These are phyloP conservation scores for Trichoderma sp. DNA, from an alignment of 2,329 filamentous ascomycete species.

Conservation along the genomic window DNA sequence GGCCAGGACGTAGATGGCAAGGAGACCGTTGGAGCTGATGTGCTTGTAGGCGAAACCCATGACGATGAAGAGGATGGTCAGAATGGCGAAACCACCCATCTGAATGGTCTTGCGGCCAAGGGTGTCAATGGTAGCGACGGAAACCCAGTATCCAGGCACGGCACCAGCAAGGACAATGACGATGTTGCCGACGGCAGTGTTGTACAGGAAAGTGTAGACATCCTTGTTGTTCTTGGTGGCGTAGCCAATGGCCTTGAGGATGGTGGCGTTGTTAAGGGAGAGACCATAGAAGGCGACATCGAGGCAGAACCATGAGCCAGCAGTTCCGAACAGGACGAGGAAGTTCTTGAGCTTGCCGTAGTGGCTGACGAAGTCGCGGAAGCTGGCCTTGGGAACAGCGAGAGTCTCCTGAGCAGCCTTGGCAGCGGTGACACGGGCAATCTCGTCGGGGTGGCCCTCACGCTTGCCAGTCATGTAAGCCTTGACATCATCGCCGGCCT, in stretches of 20 bases:
- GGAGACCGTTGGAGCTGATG: constrained; percentile 49
- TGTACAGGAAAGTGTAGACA: constrained; percentile 68
- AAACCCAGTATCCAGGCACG: constrained; percentile 80
- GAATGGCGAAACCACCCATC: constrained; percentile 57
- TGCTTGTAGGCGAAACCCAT: constrained; percentile 62
- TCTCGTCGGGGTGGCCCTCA: constrained; percentile 63
- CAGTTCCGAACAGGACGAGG: constrained; percentile 71
- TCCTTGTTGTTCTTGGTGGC: constrained; percentile 45
- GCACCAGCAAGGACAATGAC: constrained; percentile 76
- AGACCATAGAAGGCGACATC: constrained; percentile 62
- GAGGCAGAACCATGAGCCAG: constrained; percentile 80
- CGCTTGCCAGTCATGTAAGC: constrained; percentile 67
- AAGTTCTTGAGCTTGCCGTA: constrained; percentile 70
- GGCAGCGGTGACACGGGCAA: constrained; percentile 58
- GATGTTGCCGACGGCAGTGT: constrained; percentile 73
- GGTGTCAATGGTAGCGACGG: constrained; percentile 69
- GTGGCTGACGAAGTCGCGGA: constrained; percentile 66
- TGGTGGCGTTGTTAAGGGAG: constrained; percentile 71
- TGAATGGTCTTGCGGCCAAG: constrained; percentile 77
- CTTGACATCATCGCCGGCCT: constrained; percentile 68
- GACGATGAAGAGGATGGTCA: constrained; percentile 58
- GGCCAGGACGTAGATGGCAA: constrained; percentile 54
- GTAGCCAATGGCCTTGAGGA: constrained; percentile 70
- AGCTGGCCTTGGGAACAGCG: constrained; percentile 66
- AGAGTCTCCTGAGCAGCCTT: constrained; percentile 53